A percentile compares a stretch with the other conserved stretches of the same genome.
Conservation (phyloP, 192 early-diverging fungal species). For the Paraglomus brasilianum region DNA sequence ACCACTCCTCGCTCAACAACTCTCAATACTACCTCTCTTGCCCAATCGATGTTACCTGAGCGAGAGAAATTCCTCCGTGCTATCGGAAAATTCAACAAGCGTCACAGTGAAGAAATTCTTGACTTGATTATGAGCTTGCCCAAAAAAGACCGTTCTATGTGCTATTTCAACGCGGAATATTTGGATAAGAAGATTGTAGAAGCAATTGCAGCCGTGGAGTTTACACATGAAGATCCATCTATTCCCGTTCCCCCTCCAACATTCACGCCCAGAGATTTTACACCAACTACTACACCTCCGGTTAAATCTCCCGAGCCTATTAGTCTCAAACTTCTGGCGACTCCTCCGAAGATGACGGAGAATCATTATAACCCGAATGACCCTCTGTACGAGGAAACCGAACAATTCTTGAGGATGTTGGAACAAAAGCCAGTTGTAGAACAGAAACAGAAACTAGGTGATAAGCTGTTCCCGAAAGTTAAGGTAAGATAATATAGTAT, state of each 20-base stretch:
- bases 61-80: conserved; percentile 37
- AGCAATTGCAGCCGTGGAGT: conserved; percentile 39
- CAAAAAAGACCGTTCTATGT: conserved; percentile 45
- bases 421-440: conserved; percentile 34
- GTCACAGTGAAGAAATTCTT: conserved; percentile 38
- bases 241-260: not conserved
- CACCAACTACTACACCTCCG: conserved; percentile 10
- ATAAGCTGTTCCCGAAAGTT: conserved; percentile 40
- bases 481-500: conserved; percentile 35
- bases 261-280: not conserved
- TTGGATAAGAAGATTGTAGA: conserved; percentile 38
- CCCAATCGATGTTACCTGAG: conserved; percentile 29
- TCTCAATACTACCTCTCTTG: not conserved
- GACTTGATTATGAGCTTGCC: conserved; percentile 45
- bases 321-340: not conserved
- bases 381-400: conserved; percentile 26
- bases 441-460: conserved; percentile 43
- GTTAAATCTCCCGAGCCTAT: not conserved
- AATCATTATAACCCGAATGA: not conserved
- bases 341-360: not conserved
- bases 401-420: conserved; percentile 33
- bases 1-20: not conserved
- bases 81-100: conserved; percentile 33
- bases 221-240: conserved; percentile 19
- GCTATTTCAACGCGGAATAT: conserved; percentile 46